phyloP scores from a whole-genome alignment of 306 rosid species.

The Nissolia schottii region DNA sequence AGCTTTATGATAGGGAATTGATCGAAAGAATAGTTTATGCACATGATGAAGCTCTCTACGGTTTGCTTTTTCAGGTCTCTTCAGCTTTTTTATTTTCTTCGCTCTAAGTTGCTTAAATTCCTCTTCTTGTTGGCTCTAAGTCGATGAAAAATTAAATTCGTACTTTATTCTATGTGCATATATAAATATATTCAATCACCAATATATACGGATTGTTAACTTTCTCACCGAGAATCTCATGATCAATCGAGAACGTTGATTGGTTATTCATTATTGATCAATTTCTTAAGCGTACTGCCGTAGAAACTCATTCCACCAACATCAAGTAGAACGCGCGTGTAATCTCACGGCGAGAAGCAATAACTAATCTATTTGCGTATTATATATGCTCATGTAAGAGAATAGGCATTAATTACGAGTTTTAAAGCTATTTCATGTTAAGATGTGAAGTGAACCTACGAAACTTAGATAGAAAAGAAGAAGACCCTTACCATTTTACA shows the following conservation, averaged over 20 bases:
- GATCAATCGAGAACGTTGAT: background rate
- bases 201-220: background rate
- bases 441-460: too few relatives aligned
- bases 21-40: conserved; percentile 69
- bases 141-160: conserved; percentile 22
- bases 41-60: conserved; percentile 45
- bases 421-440: too few relatives aligned
- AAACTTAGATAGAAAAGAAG: too few relatives aligned
- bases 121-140: conserved; percentile 27
- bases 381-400: too few relatives aligned
- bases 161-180: conserved; percentile 34
- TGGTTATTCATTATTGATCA: background rate
- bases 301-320: background rate
- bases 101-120: conserved; percentile 23
- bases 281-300: background rate
- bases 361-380: too few relatives aligned
- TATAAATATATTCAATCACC: background rate
- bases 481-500: too few relatives aligned
- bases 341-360: too few relatives aligned
- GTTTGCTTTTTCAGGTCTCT: conserved; percentile 25
- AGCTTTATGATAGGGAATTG: conserved; percentile 37
- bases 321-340: background rate
- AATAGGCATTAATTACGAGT: too few relatives aligned
- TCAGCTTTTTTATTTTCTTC: conserved; percentile 33
- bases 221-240: background rate